Evolutionary conservation across 345 rosid species (phyloP), one percentile per base, ranked within the genome.

Genomic region (Populus davidiana): DNA sequence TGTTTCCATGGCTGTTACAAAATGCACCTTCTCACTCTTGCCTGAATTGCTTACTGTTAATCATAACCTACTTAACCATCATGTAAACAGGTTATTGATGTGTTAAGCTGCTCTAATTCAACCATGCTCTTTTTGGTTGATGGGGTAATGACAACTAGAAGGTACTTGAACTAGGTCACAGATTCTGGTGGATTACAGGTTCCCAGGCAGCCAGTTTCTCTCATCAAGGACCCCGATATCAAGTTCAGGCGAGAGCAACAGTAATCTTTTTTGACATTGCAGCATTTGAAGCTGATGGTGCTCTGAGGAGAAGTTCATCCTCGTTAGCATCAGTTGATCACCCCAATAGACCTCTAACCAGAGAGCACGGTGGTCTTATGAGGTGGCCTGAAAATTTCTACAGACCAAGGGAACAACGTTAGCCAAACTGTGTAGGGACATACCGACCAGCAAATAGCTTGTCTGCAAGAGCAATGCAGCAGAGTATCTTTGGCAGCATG

Each of bases 221-320:
- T 52, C 80, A 83, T 74, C 91, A 88, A 85, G 90, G 85, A 84
- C 78, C 88, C 35, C 43, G 73, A 38, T 91, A 89, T 84, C 86
- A 83, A n/a, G 97, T 86, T 70, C 94, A 91, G 88, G 80, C 92
- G 0, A 91, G 93, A 82, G 93, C 97, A 49, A 92, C 96, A 83
- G 90, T 82, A 38, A 88, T 93, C 54, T 36, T 90, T 63, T 87
- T 96, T 80, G 89, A 91, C 77, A 82, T 81, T 69, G 87, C 85
- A 63, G 85, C 91, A 21, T 85, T 86, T 72, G 93, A 89, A 86
- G 82, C 82, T 29, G 85, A 88, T 17, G 81, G 54, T 14, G 81
- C 75, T 71, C 81, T 88, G 43, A 80, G 43, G 72, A 82, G 90
- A 80, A 77, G 81, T 67, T 69, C 89, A 54, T 89, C 99, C 59